Evolutionary conservation across 768 basidiomycete species (phyloP).

Genomic region (Leccinellum rugosiceps): DNA sequence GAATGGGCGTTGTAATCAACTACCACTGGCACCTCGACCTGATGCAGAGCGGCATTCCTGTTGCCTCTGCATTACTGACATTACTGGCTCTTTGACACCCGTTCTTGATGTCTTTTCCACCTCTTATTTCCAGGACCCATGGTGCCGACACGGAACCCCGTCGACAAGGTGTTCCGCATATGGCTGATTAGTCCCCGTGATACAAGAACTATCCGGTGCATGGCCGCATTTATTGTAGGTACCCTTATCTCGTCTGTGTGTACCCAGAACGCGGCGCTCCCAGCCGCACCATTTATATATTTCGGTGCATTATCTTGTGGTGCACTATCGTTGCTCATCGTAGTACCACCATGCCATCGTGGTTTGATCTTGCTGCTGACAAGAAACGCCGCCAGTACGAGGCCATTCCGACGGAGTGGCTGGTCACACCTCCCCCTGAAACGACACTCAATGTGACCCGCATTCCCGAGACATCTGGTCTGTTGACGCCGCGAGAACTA

Average conservation of each 20-base stretch:
- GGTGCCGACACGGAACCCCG: not conserved
- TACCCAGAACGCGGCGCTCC: not conserved
- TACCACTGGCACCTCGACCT: slow-evolving; percentile 84
- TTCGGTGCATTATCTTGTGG: not conserved
- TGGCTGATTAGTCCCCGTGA: slow-evolving; percentile 2
- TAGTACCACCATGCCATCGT: slow-evolving; percentile 26
- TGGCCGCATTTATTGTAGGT: not conserved
- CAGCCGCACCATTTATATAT: slow-evolving; percentile 5
- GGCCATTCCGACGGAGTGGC: slow-evolving; percentile 65
- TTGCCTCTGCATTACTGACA: slow-evolving; percentile 67
- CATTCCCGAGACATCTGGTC: slow-evolving; percentile 49
- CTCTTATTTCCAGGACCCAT: slow-evolving; percentile 3
- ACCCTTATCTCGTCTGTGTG: slow-evolving; percentile 7
- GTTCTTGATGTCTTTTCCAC: not conserved
- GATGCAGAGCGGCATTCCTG: slow-evolving; percentile 37
- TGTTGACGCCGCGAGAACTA: slow-evolving; percentile 44
- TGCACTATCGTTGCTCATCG: not conserved
- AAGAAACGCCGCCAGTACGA: slow-evolving; percentile 53
- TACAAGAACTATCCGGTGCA: not conserved
- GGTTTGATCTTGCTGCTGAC: slow-evolving; percentile 51
- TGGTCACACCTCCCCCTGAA: slow-evolving; percentile 44
- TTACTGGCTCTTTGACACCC: slow-evolving; percentile 57
- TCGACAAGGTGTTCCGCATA: not conserved
- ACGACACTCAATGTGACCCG: slow-evolving; percentile 48
- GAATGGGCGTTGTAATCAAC: slow-evolving; percentile 82